A percentile compares a stretch with the other conserved stretches of the same genome.
These are phyloP conservation scores for Triticum timopheevii DNA, from an alignment of 176 grass and related monocot genomes.

Conservation along the genomic window DNA sequence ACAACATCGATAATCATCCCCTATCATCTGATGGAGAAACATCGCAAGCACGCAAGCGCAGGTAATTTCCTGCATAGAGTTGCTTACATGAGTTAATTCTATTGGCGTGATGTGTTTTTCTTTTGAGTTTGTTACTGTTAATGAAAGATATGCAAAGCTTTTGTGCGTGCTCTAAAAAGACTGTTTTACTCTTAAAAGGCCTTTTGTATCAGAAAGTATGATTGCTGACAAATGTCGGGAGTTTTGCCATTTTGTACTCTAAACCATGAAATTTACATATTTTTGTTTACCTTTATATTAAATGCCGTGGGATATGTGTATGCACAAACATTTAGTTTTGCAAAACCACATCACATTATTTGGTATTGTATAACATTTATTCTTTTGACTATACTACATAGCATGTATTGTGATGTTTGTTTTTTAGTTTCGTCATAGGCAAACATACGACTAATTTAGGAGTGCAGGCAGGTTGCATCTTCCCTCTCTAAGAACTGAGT, in stretches of 20 bases:
- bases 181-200: not conserved
- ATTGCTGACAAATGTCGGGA: not conserved
- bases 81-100: constrained; percentile 18
- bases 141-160: not conserved
- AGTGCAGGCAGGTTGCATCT: not conserved
- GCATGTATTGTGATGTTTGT: not conserved
- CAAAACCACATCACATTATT: not conserved
- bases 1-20: constrained; percentile 21
- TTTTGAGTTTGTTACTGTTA: constrained; percentile 7
- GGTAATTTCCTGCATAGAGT: constrained; percentile 38
- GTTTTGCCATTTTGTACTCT: not conserved
- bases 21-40: constrained; percentile 64
- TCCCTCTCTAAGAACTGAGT: not conserved
- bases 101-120: constrained; percentile 2
- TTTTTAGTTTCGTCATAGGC: not conserved
- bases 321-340: not conserved
- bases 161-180: not conserved
- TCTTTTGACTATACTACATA: not conserved
- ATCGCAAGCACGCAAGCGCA: constrained; percentile 50
- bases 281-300: not conserved
- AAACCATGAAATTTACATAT: not conserved
- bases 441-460: not conserved
- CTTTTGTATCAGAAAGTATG: not conserved
- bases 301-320: not conserved
- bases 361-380: not conserved